Base-by-base conservation (phyloP, 306 rosid genomes). In the Lathyrus tuberosus region DNA sequence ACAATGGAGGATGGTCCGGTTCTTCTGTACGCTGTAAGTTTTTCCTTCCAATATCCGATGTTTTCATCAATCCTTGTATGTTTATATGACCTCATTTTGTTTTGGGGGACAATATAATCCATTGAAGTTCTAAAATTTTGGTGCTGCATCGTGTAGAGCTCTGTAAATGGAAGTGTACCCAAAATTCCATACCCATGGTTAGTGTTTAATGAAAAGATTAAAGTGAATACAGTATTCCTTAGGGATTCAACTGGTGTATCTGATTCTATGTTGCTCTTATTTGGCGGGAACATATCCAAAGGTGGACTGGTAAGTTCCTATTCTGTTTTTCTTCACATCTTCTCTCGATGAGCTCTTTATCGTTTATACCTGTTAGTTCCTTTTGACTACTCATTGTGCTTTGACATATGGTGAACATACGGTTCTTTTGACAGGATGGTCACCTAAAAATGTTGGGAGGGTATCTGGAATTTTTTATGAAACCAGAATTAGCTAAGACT, bases 1-100 rank as follows among this genome's bases (percentile, higher is more conserved):
- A 87, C 99, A 24, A 91, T 95, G 97, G 96, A 95, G 92, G 99
- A 95, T 68, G 99, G 99, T 52, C 99, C 73, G 85, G 97, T 95
- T 85, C 95, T 91, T 80, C 84, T 95, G 35, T 77, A 89, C 79
- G 82, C 86, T 70, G 97, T 95, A 83, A 81, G 92, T 54, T 81
- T 79, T 66, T 61, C 65, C 10, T 66, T 62, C 67, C 62, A 71
- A 71, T 69, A 56, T 58, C 42, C 56, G 26, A 67, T 67, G 28
- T 57, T 20, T 15, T 60, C 58, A 60, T 65, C 59, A 58, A 41
- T 62, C 60, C 57, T 17, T 71, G 40, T 67, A 40, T 52, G 66
- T 30, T 69, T 44, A 13, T 44, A 13, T 71, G 73, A 62, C 62
- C 48, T 42, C 16, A 33, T 81, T 80, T 72, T 71, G n/a, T 64